Base-by-base conservation (phyloP, 495 filamentous ascomycete genomes). In the Podospora comata region DNA sequence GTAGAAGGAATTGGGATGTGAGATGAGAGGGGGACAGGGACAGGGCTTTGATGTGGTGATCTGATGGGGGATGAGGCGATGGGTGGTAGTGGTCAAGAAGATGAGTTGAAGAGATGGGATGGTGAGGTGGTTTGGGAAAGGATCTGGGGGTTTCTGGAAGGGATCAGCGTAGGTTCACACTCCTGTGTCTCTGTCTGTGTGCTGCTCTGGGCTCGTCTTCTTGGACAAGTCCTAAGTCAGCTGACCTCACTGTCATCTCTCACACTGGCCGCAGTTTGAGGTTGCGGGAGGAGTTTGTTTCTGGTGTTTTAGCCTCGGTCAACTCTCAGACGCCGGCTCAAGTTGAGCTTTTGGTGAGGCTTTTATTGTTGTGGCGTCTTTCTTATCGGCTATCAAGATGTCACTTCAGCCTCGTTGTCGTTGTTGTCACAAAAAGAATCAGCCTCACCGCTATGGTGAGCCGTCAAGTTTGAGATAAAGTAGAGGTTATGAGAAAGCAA, bases 301-400 rank as follows among this genome's bases (percentile, higher is more conserved):
- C 27, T 54, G 20, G 27, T 19, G 20, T 62, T 65, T 65, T 65
- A 65, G 64, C 19, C 64, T 65, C 28, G 9, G 39, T 6, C 64
- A 27, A 58, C 26, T 59, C 54, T 59, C 54, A 39, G 55, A 65
- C 64, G 26, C 30, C 27, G 64, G 64, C 27, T 59, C 39, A 34
- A 16, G 28, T 56, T 2, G 18, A 23, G 18, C 13, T n/a, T 26
- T 58, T 20, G 54, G 62, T 19, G 39, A 48, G 39, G 39, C n/a
- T 23, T 16, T 56, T 62, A 23, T 55, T 23, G 58, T 62, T 16
- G 7, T 48, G 39, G 1, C 13, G 39, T 48, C 39, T 48, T 48
- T 13, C 39, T 48, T 13, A 48, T 48, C 39, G 39, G 39, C 39
- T 48, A 48, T 13, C 39, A 13, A 16, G 39, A 2, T 16, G 39